Percentiles rank a stretch among this genome's conserved stretches.
Conservation (phyloP, 495 filamentous ascomycete species). For the Annulohypoxylon maeteangense region DNA sequence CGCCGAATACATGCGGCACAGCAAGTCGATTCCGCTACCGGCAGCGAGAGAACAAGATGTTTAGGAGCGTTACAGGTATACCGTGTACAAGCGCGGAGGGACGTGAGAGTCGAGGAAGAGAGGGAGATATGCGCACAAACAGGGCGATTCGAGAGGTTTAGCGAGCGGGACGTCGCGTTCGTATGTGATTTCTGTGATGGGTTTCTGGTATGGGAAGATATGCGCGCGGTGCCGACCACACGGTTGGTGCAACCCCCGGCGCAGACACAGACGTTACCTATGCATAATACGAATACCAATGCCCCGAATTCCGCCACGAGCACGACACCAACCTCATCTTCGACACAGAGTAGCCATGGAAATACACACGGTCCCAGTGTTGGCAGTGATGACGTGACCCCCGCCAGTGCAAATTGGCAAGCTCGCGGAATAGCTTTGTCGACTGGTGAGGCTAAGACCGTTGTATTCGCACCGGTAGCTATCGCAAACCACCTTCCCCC, state of each 20-base stretch:
- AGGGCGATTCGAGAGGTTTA: constrained; percentile 56
- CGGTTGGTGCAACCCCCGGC: constrained; percentile 24
- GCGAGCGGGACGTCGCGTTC: constrained; percentile 57
- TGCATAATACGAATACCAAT: not conserved
- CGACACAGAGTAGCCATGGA: not conserved
- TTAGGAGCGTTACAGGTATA: constrained; percentile 59
- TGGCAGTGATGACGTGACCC: not conserved
- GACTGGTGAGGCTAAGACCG: constrained; percentile 51
- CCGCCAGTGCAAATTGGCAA: constrained; percentile 34
- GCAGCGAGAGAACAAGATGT: constrained; percentile 45
- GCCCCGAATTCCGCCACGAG: constrained; percentile 15
- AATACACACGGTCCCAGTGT: not conserved
- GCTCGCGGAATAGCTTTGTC: constrained; percentile 33
- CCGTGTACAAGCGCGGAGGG: constrained; percentile 46
- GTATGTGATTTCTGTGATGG: constrained; percentile 64
- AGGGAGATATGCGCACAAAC: constrained; percentile 54
- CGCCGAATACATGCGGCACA: constrained; percentile 56
- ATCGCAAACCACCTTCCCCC: constrained; percentile 62
- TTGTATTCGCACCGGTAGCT: constrained; percentile 60
- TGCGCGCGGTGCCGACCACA: constrained; percentile 53
- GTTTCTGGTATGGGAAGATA: constrained; percentile 59
- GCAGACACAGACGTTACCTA: not conserved
- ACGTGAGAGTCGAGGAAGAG: constrained; percentile 45
- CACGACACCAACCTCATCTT: constrained; percentile 19
- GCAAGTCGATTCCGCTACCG: constrained; percentile 42